Base-by-base conservation (phyloP, 441 rosid genomes). In the Corymbia calophylla region DNA sequence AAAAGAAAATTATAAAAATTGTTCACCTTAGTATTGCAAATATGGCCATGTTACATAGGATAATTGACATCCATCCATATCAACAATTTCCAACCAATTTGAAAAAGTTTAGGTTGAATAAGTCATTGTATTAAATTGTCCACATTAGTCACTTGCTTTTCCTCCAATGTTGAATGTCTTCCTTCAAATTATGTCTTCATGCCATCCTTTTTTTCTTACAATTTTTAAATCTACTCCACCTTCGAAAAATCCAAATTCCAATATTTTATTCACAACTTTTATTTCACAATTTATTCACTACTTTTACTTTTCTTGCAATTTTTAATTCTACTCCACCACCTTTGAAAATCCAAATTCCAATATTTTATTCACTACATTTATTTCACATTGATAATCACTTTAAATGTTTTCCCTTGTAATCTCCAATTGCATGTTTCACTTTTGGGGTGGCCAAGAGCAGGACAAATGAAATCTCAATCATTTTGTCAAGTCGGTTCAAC, bases 41-140 rank as follows among this genome's bases (percentile, higher is more conserved):
- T n/a, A 29, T 4, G 1, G 5, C 21, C 3, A 9, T 9, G 44
- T 9, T 23, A 66, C 1, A 9, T 66, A 66, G 12, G 77, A 31
- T 1, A 0, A 4, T 8, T 17, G 2, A 9, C 19, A 17, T 9
- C 4, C 39, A 31, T 16, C 4, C 39, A 31, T 16, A 8, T 17
- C 0, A 10, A 2, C 7, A 68, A 31, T 68, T 66, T 68, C 44
- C 8, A 35, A 2, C 2, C 35, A 68, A 16, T 31, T 66, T 31
- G 6, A 31, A 66, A 31, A 31, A 1, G 3, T 2, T 31, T 68
- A 31, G 23, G 10, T 9, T 66, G 5, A 8, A 66, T n/a, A 66
- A 2, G 73, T 31, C 3, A 14, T n/a, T 4, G 44, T 39, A 39
- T 39, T 39, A 39, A 39, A 39, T 31, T 66, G 9, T 66, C 73